Evolutionary conservation across 148 eudicot genomes (phyloP), one percentile per base, ranked within the genome.

Genomic region (Silene conica): DNA sequence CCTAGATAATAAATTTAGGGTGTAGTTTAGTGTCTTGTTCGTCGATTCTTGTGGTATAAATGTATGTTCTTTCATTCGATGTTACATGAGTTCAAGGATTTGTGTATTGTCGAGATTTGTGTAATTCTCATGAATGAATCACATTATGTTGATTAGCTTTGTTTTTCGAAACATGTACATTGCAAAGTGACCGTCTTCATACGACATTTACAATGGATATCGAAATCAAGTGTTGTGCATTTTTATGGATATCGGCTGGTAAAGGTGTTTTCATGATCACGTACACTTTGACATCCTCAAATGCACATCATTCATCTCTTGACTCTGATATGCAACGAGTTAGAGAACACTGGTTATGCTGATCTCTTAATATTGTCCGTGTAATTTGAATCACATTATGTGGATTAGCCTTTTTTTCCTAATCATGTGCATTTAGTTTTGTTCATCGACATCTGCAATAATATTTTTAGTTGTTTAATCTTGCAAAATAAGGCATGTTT

Each of bases 381-480:
- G 31, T 1, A 3, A 3, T 3, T 28, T 28, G 25, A n/a, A 19
- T 20, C 14, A 68, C 31, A 46, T 13, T 13, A 68, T 45, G 57
- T 22, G 56, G 0, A 45, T 14, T 63, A 15, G 22, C 56, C 13
- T 68, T 68, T 18, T 34, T 20, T 13, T 21, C 18, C 1, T 22
- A 46, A 68, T 45, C 71, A 10, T 68, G n/a, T 68, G 71, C 52
- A 22, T 46, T 68, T 6, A 20, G 19, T 68, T 18, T n/a, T 68
- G 31, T 45, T 22, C 26, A 21, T 22, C 46, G 20, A 34, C 68
- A 25, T 25, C 13, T 26, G 3, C 34, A 31, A n/a, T n/a, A n/a
- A n/a, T n/a, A n/a, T 38, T 38, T 38, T 6, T 9, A 38, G 43
- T 7, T 38, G 43, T 38, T 38, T 38, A 38, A 8, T 38, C 43